phyloP scores from a whole-genome alignment of 208 protist genomes.

The Leishmania major region DNA sequence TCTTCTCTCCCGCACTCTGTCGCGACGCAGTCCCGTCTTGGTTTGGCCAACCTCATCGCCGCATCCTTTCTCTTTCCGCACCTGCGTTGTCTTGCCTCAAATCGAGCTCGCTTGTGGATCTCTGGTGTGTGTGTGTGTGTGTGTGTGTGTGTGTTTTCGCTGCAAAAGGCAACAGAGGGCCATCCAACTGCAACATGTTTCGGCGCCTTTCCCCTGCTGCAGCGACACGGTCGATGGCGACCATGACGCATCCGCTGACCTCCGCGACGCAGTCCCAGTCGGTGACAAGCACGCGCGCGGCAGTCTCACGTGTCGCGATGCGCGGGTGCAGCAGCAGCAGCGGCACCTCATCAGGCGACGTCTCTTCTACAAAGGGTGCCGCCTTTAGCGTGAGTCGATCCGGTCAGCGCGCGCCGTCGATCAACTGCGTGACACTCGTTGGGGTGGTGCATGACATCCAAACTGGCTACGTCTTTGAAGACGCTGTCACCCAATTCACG shows the following conservation, averaged over 20 bases:
- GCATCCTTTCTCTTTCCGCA: not conserved
- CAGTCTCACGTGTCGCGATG: not conserved
- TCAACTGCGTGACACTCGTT: constrained; percentile 90
- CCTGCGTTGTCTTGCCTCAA: not conserved
- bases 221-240: not conserved
- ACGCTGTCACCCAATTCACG: constrained; percentile 92
- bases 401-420: constrained; percentile 36
- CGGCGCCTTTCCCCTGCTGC: constrained; percentile 6
- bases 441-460: constrained; percentile 93
- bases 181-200: not conserved
- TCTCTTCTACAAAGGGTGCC: not conserved
- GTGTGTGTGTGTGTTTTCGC: too few species aligned
- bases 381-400: constrained; percentile 18
- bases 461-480: constrained; percentile 89
- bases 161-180: not conserved
- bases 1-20: not conserved
- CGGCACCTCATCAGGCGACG: constrained; percentile 2
- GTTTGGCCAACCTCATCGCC: not conserved
- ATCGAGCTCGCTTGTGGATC: not conserved
- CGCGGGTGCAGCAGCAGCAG: constrained; percentile 23
- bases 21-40: not conserved
- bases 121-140: not conserved
- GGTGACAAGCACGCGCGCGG: not conserved
- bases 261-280: not conserved
- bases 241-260: not conserved